Percentiles rank a stretch among this genome's conserved stretches.
phyloP scores from a whole-genome alignment of 225 moss, liverwort and hornwort genomes.

The Ulota crispa region DNA sequence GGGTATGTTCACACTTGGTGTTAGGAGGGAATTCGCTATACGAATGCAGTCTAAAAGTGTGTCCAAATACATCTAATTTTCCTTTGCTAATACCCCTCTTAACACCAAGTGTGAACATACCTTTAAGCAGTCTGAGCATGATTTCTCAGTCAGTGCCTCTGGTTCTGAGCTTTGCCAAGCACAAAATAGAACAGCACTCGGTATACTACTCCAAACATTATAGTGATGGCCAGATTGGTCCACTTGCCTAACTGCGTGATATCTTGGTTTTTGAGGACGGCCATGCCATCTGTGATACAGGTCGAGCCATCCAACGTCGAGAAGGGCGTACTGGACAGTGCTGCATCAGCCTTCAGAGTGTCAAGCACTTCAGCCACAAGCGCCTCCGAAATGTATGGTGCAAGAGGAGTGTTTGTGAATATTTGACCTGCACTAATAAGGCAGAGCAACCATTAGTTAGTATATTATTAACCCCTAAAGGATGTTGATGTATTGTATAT shows the following conservation, averaged over 20 bases:
- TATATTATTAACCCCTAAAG: too few relatives aligned
- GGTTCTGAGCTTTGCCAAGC: slow-evolving; percentile 72
- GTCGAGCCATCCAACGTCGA: slow-evolving; percentile 52
- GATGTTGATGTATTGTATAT: too few relatives aligned
- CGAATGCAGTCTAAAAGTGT: too few relatives aligned
- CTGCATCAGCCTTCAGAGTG: slow-evolving; percentile 40
- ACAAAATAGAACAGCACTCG: slow-evolving; percentile 75
- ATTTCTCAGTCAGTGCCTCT: slow-evolving; percentile 44
- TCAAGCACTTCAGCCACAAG: slow-evolving; percentile 46
- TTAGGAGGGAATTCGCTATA: too few relatives aligned
- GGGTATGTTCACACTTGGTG: too few relatives aligned
- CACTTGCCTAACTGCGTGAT: slow-evolving; percentile 81
- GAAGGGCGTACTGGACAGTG: slow-evolving; percentile 49
- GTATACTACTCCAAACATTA: slow-evolving; percentile 74
- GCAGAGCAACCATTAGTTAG: background rate
- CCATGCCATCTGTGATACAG: slow-evolving; percentile 73
- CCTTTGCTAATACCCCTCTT: too few relatives aligned
- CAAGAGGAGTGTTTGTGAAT: slow-evolving; percentile 50
- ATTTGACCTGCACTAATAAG: slow-evolving; percentile 42
- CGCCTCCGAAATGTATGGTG: slow-evolving; percentile 38
- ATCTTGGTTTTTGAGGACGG: slow-evolving; percentile 59
- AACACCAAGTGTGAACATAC: too few relatives aligned
- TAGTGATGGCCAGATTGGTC: slow-evolving; percentile 63
- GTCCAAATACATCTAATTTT: too few relatives aligned
- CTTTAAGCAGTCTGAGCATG: too few relatives aligned